Conservation (phyloP, 2,329 filamentous ascomycete genomes). For the Lanzia echinophila region DNA sequence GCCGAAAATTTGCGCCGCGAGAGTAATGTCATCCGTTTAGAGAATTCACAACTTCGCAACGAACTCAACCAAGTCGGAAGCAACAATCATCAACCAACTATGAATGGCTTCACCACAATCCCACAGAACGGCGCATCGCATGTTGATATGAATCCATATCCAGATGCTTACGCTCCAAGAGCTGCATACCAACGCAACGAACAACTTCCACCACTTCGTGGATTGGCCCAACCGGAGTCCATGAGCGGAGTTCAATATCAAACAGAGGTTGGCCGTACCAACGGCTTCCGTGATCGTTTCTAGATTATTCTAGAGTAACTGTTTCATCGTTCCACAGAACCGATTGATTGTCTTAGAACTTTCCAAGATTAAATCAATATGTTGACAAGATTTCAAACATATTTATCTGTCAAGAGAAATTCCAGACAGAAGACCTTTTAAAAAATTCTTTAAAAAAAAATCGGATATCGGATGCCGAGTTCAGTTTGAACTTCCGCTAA, state of each 20-base stretch:
- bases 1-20: conserved; percentile 34
- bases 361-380: background rate
- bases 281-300: conserved; percentile 8
- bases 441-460: background rate
- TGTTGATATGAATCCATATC: conserved; percentile 4
- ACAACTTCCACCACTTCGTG: conserved; percentile 29
- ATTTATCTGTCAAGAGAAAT: too few relatives aligned
- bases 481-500: background rate
- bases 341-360: background rate
- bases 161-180: conserved; percentile 2
- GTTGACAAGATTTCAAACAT: background rate
- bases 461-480: background rate
- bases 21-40: conserved; percentile 34
- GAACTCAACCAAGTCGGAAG: conserved; percentile 32
- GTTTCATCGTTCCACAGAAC: background rate
- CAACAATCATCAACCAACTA: conserved; percentile 7
- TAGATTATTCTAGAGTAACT: background rate
- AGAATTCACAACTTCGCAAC: conserved; percentile 27
- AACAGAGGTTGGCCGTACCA: background rate
- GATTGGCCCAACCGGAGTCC: conserved; percentile 41
- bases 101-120: conserved; percentile 13
- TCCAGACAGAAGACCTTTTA: too few relatives aligned
- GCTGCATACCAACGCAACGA: conserved; percentile 12
- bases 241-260: conserved; percentile 61
- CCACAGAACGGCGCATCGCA: conserved; percentile 9